Conservation (phyloP, 2,329 filamentous ascomycete genomes). For the Aphanoascus verrucosus region DNA sequence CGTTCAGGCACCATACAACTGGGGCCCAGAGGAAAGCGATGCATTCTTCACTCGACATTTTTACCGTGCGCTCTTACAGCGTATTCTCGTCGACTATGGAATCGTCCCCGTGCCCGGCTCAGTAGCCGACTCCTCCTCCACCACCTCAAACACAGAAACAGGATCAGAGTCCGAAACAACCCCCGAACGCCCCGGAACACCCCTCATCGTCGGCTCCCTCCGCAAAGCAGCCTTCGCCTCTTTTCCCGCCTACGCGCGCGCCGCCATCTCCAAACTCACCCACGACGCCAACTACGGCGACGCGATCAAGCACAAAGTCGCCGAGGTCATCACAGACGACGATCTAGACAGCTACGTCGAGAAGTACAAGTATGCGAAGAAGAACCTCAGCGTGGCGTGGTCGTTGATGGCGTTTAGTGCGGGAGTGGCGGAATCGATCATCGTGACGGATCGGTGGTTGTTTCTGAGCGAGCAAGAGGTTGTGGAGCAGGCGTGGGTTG, state of each 20-base stretch:
- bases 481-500: slow-evolving; percentile 73
- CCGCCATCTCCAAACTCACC: slow-evolving; percentile 64
- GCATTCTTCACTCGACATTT: slow-evolving; percentile 88
- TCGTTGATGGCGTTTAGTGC: slow-evolving; percentile 94
- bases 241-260: slow-evolving; percentile 66
- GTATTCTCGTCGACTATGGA: slow-evolving; percentile 77
- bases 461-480: slow-evolving; percentile 72
- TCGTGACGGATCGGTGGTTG: slow-evolving; percentile 82
- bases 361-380: slow-evolving; percentile 55
- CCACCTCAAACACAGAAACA: too few species aligned
- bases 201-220: slow-evolving; percentile 77
- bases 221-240: slow-evolving; percentile 67
- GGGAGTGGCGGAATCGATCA: slow-evolving; percentile 74
- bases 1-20: slow-evolving; percentile 88
- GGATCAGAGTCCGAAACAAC: slow-evolving; percentile 8
- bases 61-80: slow-evolving; percentile 80
- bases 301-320: slow-evolving; percentile 56
- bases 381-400: slow-evolving; percentile 81
- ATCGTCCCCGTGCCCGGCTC: slow-evolving; percentile 53
- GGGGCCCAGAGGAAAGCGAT: slow-evolving; percentile 70
- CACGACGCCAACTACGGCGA: slow-evolving; percentile 50
- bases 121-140: slow-evolving; percentile 15
- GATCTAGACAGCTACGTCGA: slow-evolving; percentile 62
- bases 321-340: slow-evolving; percentile 54
- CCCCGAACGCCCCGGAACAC: slow-evolving; percentile 46